Base-by-base conservation (phyloP, 257 asterid genomes). In the Linaria vulgaris region DNA sequence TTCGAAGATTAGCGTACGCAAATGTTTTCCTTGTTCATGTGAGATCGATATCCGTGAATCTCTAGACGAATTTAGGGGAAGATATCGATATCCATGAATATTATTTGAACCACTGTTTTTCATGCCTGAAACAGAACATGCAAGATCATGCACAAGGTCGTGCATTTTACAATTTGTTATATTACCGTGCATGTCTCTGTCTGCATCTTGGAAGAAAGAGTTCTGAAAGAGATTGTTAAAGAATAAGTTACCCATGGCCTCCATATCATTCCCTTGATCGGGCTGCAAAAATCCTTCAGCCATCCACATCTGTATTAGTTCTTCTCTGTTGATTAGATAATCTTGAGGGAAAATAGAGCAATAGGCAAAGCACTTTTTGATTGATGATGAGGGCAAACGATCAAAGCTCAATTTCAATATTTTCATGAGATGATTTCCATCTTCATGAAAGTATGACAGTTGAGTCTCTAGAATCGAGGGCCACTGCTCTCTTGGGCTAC, bases 351-450 rank as follows among this genome's bases (percentile, higher is more conserved):
- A 76, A 15, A 76, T 48, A 0, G 76, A 78, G n/a, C 76, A 75
- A 59, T 69, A 79, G 0, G 78, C 77, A 61, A 80, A 76, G 12
- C 82, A 76, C 59, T 75, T 72, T 47, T 76, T 76, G 0, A 72
- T 21, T 1, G 66, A 9, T 16, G 71, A 46, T 31, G 60, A 48
- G 30, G 75, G 72, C 41, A 79, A 62, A 50, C 51, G 56, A 67
- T 72, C 76, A 43, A 54, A 79, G n/a, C 84, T 79, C 38, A 79
- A 9, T 23, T 69, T 75, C 9, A 78, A 65, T 11, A 67, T 57
- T 20, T 30, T 48, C 27, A 9, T 10, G 16, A 53, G 11, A 17
- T 4, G 9, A 43, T 56, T 23, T 9, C 30, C 34, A 31, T 67
- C 58, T 37, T 9, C 53, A 4, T 20, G 30, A 12, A 59, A 22